A percentile compares a stretch with the other conserved stretches of the same genome.
These are phyloP conservation scores for Euphorbia schlechtendalii DNA, from an alignment of 441 rosid genomes.

Conservation along the genomic window DNA sequence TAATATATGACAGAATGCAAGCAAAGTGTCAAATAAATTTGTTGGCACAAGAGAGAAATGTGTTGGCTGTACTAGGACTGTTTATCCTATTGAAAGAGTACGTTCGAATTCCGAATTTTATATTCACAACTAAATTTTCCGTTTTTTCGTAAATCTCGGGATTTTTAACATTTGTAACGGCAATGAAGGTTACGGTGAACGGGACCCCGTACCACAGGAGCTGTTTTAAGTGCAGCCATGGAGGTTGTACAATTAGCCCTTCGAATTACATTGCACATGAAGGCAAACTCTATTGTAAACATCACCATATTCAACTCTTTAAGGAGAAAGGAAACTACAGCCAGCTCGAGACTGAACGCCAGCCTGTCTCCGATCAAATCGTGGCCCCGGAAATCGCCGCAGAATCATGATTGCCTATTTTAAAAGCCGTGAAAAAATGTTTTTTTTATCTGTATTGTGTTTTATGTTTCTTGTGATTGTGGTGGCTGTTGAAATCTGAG, in stretches of 20 bases:
- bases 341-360: conserved; percentile 41
- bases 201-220: conserved; percentile 47
- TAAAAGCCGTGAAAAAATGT: neutral
- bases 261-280: conserved; percentile 53
- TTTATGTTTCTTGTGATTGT: neutral
- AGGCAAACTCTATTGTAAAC: conserved; percentile 58
- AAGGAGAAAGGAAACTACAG: conserved; percentile 61
- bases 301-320: conserved; percentile 58
- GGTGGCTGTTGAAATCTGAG: neutral
- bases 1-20: conserved; percentile 32
- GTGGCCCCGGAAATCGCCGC: conserved; percentile 32
- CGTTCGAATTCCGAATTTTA: neutral
- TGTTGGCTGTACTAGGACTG: conserved; percentile 39
- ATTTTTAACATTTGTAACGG: neutral
- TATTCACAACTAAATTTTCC: neutral
- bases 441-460: neutral
- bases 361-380: conserved; percentile 16
- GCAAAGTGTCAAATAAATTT: conserved; percentile 38
- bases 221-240: conserved; percentile 56
- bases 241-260: conserved; percentile 59
- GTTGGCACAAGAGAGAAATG: conserved; percentile 57
- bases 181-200: conserved; percentile 42
- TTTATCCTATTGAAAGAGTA: conserved; percentile 55
- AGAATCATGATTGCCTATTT: conserved; percentile 21
- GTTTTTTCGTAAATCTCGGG: no score